Conservation (phyloP, 1,139 yeast genomes). For the Candida sp. region DNA sequence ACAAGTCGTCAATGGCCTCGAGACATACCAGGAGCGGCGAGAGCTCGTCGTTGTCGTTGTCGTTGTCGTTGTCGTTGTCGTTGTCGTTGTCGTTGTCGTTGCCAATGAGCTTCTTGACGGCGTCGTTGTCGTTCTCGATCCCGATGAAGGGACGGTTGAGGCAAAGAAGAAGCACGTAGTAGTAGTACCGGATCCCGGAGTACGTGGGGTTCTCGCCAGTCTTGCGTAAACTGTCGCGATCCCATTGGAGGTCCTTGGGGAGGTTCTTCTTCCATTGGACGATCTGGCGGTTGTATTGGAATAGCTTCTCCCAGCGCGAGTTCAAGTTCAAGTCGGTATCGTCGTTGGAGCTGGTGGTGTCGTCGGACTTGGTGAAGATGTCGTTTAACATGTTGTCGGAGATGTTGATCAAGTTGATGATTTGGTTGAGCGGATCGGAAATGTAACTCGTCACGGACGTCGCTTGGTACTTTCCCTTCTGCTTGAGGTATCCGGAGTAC, state of each 20-base stretch:
- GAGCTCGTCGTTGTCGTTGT: constrained; percentile 15
- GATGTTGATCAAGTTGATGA: constrained; percentile 53
- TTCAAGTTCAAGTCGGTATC: constrained; percentile 35
- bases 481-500: constrained; percentile 30
- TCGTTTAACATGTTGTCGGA: constrained; percentile 60
- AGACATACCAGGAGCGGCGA: constrained; percentile 39
- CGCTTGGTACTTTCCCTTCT: constrained; percentile 12
- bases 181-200: constrained; percentile 59
- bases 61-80: constrained; percentile 1
- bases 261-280: constrained; percentile 52
- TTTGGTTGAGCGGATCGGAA: constrained; percentile 50
- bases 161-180: constrained; percentile 58
- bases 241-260: constrained; percentile 57
- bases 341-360: constrained; percentile 22
- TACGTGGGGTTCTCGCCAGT: constrained; percentile 56
- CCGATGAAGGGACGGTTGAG: constrained; percentile 64
- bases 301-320: constrained; percentile 41
- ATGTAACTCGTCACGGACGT: constrained; percentile 28
- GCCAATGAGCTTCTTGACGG: too few relatives aligned
- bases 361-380: constrained; percentile 44
- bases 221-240: constrained; percentile 38
- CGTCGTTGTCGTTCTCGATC: constrained; percentile 10
- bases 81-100: constrained; percentile 11
- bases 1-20: constrained; percentile 47
- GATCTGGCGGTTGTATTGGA: constrained; percentile 52